phyloP scores from a whole-genome alignment of 75 land plant genomes.

The Adiantum capillusveneris region DNA sequence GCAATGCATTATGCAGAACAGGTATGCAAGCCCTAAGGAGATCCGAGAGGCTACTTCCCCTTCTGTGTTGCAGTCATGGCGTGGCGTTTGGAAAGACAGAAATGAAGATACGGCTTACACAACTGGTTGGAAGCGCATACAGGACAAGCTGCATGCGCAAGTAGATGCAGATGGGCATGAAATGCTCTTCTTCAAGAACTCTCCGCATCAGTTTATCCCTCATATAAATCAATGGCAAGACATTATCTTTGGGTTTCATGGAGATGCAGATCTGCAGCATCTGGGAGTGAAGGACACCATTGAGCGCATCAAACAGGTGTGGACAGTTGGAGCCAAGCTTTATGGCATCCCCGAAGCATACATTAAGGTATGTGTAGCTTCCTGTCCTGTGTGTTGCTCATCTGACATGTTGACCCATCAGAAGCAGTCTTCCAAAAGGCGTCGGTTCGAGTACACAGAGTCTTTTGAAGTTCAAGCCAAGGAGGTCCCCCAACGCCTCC shows the following conservation, averaged over 20 bases:
- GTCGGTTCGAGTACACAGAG: slow-evolving; percentile 80
- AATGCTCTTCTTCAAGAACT: slow-evolving; percentile 62
- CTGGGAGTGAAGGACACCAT: slow-evolving; percentile 72
- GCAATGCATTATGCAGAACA: slow-evolving; percentile 44
- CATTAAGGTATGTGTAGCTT: slow-evolving; percentile 56
- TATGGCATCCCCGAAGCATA: slow-evolving; percentile 81
- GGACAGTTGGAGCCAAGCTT: slow-evolving; percentile 88
- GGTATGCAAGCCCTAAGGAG: slow-evolving; percentile 58
- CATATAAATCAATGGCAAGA: slow-evolving; percentile 80
- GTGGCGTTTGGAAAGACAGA: slow-evolving; percentile 86
- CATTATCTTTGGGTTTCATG: slow-evolving; percentile 52
- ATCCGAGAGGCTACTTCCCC: slow-evolving; percentile 58
- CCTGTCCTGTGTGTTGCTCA: slow-evolving; percentile 55
- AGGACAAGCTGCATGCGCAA: slow-evolving; percentile 68
- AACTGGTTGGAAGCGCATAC: slow-evolving; percentile 89
- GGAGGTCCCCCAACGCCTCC: slow-evolving; percentile 61
- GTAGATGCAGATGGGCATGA: slow-evolving; percentile 29
- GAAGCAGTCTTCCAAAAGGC: slow-evolving; percentile 29
- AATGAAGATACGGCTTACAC: slow-evolving; percentile 82
- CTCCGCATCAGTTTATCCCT: slow-evolving; percentile 56
- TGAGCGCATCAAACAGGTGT: slow-evolving; percentile 70
- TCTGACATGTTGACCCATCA: neutral
- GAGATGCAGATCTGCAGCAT: slow-evolving; percentile 62
- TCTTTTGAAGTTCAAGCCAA: slow-evolving; percentile 68
- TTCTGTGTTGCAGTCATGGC: slow-evolving; percentile 56